phyloP scores from a whole-genome alignment of 176 grass and related monocot species.

The Tillandsia fasciculata region DNA sequence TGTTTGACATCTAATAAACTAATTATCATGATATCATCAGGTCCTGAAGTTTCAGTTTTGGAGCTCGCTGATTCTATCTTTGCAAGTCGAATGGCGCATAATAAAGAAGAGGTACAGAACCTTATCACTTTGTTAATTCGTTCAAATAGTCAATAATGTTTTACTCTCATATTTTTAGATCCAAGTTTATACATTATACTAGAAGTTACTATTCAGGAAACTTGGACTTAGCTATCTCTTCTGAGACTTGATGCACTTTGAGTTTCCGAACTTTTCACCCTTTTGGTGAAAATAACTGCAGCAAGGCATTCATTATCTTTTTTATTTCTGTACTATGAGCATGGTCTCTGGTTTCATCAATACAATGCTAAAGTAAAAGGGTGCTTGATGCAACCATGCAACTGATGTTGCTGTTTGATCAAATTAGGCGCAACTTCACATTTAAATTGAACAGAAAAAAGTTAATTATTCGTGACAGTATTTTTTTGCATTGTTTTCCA shows the following conservation, averaged over 20 bases:
- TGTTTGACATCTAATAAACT: conserved; percentile 8
- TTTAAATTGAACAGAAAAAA: too few relatives aligned
- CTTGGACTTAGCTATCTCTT: not conserved
- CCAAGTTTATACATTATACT: not conserved
- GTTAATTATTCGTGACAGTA: too few relatives aligned
- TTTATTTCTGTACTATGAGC: too few relatives aligned
- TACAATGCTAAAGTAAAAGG: too few relatives aligned
- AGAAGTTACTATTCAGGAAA: not conserved
- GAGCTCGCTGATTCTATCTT: conserved; percentile 67
- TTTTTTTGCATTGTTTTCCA: too few relatives aligned
- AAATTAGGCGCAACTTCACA: too few relatives aligned
- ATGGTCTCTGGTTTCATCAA: too few relatives aligned
- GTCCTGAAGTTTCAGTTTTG: conserved; percentile 36
- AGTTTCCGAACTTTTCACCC: not conserved
- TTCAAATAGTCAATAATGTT: not conserved
- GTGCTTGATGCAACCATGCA: too few relatives aligned
- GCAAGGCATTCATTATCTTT: too few relatives aligned
- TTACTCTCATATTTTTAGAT: not conserved
- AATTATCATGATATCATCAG: conserved; percentile 34
- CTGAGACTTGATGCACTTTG: not conserved
- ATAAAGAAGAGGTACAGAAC: conserved; percentile 16
- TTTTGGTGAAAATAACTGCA: not conserved
- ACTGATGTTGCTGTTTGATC: too few relatives aligned
- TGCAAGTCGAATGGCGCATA: conserved; percentile 39
- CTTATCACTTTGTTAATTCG: not conserved